Conservation (phyloP, 2,329 filamentous ascomycete genomes). For the Colletotrichum sp. region DNA sequence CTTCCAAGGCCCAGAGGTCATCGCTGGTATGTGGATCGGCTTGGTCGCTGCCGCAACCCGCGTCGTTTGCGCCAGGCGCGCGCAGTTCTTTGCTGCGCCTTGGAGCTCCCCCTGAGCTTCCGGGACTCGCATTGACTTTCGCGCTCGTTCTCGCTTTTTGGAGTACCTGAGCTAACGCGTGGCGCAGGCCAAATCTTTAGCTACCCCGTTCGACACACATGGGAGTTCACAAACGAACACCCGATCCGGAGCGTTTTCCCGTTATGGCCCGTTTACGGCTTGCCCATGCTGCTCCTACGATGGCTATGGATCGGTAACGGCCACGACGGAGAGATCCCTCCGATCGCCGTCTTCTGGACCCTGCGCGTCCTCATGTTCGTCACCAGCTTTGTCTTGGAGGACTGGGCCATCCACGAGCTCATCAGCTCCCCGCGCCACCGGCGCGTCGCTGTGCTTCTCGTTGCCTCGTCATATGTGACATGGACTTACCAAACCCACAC, state of each 20-base stretch:
- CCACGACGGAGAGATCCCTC: conserved; percentile 76
- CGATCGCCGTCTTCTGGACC: conserved; percentile 89
- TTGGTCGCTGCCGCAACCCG: background rate
- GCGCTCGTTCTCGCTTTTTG: conserved; percentile 16
- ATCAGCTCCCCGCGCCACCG: conserved; percentile 77
- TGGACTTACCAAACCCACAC: conserved; percentile 99
- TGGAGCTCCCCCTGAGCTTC: conserved; percentile 10
- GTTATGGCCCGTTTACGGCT: conserved; percentile 92
- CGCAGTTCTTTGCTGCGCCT: background rate
- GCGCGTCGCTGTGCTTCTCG: conserved; percentile 77
- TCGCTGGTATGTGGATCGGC: conserved; percentile 74
- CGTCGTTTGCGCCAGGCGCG: background rate
- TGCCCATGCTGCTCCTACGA: conserved; percentile 90
- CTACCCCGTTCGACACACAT: conserved; percentile 88
- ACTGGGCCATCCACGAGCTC: conserved; percentile 96
- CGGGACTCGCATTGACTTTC: conserved; percentile 4
- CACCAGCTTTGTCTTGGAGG: conserved; percentile 93
- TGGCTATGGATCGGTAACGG: conserved; percentile 92
- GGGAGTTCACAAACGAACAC: conserved; percentile 90
- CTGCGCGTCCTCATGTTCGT: conserved; percentile 91
- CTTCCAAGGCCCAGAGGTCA: conserved; percentile 97
- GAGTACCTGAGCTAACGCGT: conserved; percentile 13
- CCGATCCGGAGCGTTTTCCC: conserved; percentile 97
- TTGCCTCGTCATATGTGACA: conserved; percentile 96
- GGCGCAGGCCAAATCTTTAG: conserved; percentile 83